Percentiles rank a stretch among this genome's conserved stretches.
Conservation (phyloP, 192 early-diverging fungal species). For the Coemansia sp. region DNA sequence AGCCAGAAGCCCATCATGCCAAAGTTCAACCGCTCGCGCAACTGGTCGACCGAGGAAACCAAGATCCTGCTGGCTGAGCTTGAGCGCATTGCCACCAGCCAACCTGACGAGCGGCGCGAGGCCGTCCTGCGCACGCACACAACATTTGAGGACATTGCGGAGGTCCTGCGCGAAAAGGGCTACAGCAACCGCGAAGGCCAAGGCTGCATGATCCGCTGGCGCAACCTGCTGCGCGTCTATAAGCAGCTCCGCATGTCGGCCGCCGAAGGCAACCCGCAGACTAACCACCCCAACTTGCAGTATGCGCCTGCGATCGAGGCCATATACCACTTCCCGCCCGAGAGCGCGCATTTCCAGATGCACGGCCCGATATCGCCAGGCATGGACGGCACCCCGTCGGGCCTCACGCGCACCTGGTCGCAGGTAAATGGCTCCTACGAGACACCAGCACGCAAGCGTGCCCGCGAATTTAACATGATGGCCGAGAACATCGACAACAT, state of each 20-base stretch:
- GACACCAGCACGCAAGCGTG: slow-evolving; percentile 56
- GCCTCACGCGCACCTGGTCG: slow-evolving; percentile 45
- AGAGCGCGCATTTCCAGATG: slow-evolving; percentile 36
- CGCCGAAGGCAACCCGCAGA: slow-evolving; percentile 56
- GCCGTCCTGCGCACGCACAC: slow-evolving; percentile 44
- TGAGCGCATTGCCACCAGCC: slow-evolving; percentile 49
- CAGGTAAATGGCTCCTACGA: slow-evolving; percentile 55
- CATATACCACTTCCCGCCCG: slow-evolving; percentile 57
- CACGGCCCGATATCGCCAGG: slow-evolving; percentile 38
- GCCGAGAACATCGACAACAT: slow-evolving; percentile 49
- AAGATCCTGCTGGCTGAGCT: slow-evolving; percentile 52
- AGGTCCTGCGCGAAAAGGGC: slow-evolving; percentile 44
- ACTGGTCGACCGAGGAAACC: slow-evolving; percentile 57
- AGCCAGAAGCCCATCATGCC: slow-evolving; percentile 57
- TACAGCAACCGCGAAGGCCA: slow-evolving; percentile 54
- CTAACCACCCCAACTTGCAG: slow-evolving; percentile 40
- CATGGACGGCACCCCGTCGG: slow-evolving; percentile 22
- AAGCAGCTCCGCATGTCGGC: slow-evolving; percentile 70
- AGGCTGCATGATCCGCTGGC: slow-evolving; percentile 60
- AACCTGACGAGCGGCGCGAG: slow-evolving; percentile 56
- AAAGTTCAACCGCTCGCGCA: slow-evolving; percentile 58
- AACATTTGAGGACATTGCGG: slow-evolving; percentile 55
- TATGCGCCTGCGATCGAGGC: slow-evolving; percentile 50
- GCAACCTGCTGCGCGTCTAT: slow-evolving; percentile 78
- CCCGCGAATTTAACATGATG: slow-evolving; percentile 40